Conservation (phyloP, 495 filamentous ascomycete species). For the Hypoxylon crocopeplum region DNA sequence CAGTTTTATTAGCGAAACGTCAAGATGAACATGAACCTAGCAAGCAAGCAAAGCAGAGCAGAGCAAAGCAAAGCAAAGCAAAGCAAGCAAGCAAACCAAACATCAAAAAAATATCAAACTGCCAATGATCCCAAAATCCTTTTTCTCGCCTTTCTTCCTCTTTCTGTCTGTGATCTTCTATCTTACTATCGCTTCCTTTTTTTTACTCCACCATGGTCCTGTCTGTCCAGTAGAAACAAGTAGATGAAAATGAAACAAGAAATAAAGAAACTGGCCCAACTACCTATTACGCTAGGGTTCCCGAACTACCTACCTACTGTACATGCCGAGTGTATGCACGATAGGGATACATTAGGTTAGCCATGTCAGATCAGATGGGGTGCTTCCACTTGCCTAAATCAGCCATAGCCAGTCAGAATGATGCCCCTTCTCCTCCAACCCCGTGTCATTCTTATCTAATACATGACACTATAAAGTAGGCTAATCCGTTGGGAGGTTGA, state of each 20-base stretch:
- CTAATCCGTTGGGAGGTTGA: slow-evolving; percentile 5
- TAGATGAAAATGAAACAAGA: slow-evolving; percentile 5
- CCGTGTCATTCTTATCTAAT: slow-evolving; percentile 24
- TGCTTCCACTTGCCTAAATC: slow-evolving; percentile 35
- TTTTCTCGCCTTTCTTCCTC: neutral
- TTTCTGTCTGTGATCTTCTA: neutral
- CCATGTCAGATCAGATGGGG: slow-evolving; percentile 37
- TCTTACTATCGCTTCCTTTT: neutral
- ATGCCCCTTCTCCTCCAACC: neutral
- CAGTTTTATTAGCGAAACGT: slow-evolving; percentile 37
- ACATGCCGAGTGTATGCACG: slow-evolving; percentile 42
- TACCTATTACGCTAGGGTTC: slow-evolving; percentile 6
- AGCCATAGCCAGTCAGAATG: slow-evolving; percentile 1
- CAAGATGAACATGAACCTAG: slow-evolving; percentile 36
- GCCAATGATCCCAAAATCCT: slow-evolving; percentile 28
- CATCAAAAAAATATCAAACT: slow-evolving; percentile 28
- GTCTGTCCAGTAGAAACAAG: slow-evolving; percentile 18
- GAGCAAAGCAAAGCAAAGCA: slow-evolving; percentile 16
- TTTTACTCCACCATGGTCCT: neutral
- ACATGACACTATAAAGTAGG: slow-evolving; percentile 5
- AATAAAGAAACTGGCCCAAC: slow-evolving; percentile 14
- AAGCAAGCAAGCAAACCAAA: slow-evolving; percentile 5
- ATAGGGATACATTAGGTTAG: slow-evolving; percentile 38
- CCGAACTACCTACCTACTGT: slow-evolving; percentile 22
- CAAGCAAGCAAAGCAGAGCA: neutral